Evolutionary conservation across 768 basidiomycete genomes (phyloP).

Genomic region (Suillus hirtellus): DNA sequence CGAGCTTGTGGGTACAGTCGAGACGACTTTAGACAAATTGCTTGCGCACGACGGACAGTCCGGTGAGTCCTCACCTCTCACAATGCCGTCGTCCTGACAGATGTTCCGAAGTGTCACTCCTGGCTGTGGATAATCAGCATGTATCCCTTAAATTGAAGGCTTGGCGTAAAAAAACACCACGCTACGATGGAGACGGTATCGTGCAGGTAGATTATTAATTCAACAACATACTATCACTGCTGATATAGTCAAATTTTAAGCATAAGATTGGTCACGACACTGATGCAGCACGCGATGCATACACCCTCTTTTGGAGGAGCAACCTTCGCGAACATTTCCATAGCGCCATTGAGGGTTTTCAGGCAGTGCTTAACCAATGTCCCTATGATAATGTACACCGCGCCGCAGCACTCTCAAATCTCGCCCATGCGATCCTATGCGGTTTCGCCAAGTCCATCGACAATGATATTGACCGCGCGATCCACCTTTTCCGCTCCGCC

Average conservation of each 20-base stretch:
- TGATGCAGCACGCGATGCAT: background rate
- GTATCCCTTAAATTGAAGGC: background rate
- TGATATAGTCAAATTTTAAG: background rate
- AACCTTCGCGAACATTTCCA: background rate
- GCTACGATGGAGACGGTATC: background rate
- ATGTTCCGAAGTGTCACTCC: background rate
- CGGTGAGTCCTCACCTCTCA: background rate
- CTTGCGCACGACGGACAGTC: background rate
- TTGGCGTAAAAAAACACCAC: background rate
- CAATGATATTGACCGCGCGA: background rate
- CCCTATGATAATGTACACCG: background rate
- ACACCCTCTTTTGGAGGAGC: background rate
- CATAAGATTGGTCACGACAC: background rate
- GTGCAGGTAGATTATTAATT: background rate
- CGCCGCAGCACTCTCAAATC: slow-evolving; percentile 7
- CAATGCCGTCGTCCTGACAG: background rate
- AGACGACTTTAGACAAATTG: background rate
- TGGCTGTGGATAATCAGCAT: background rate
- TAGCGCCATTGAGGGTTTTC: background rate
- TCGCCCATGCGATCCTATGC: background rate
- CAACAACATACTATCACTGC: background rate
- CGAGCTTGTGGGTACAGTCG: background rate
- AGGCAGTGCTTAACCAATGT: slow-evolving; percentile 3
- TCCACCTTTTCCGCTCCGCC: background rate
- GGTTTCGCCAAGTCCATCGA: background rate